These are phyloP conservation scores for Penicillium glabrum DNA, from an alignment of 2,329 filamentous ascomycete species.

Conservation along the genomic window DNA sequence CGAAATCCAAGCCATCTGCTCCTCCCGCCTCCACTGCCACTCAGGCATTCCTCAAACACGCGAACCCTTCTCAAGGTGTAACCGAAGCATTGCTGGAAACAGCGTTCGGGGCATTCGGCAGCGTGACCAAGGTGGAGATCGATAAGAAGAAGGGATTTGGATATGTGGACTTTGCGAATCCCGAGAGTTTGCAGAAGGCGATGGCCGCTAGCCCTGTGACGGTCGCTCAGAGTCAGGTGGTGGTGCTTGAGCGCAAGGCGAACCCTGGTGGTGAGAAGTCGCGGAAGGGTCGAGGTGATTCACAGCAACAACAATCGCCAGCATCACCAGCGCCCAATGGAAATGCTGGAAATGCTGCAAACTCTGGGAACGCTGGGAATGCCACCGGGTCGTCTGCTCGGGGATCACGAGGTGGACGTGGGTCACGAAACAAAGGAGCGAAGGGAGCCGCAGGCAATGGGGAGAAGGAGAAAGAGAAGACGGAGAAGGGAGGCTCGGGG, in stretches of 20 bases:
- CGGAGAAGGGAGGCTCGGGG: background rate
- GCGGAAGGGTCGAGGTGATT: slow-evolving; percentile 31
- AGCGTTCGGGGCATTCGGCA: slow-evolving; percentile 71
- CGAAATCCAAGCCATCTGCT: slow-evolving; percentile 28
- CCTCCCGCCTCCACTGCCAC: slow-evolving; percentile 31
- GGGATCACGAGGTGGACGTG: slow-evolving; percentile 24
- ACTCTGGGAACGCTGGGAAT: background rate
- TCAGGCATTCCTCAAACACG: slow-evolving; percentile 73
- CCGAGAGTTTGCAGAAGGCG: slow-evolving; percentile 71
- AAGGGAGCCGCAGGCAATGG: slow-evolving; percentile 6
- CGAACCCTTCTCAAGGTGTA: slow-evolving; percentile 86
- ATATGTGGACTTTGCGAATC: slow-evolving; percentile 82
- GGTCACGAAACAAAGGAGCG: slow-evolving; percentile 22
- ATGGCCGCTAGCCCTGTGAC: slow-evolving; percentile 77
- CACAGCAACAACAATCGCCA: slow-evolving; percentile 1
- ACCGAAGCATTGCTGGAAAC: slow-evolving; percentile 77
- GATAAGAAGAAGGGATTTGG: slow-evolving; percentile 94
- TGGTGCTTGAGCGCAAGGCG: slow-evolving; percentile 68
- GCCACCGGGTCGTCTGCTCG: slow-evolving; percentile 15
- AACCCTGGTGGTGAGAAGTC: slow-evolving; percentile 34
- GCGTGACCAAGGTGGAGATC: slow-evolving; percentile 79
- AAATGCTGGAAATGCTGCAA: background rate
- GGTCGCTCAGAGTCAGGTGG: slow-evolving; percentile 81
- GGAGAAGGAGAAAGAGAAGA: slow-evolving; percentile 3
- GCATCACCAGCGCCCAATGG: background rate